Evolutionary conservation across 2,329 filamentous ascomycete species (phyloP).

Genomic region (Penicillium sp.): DNA sequence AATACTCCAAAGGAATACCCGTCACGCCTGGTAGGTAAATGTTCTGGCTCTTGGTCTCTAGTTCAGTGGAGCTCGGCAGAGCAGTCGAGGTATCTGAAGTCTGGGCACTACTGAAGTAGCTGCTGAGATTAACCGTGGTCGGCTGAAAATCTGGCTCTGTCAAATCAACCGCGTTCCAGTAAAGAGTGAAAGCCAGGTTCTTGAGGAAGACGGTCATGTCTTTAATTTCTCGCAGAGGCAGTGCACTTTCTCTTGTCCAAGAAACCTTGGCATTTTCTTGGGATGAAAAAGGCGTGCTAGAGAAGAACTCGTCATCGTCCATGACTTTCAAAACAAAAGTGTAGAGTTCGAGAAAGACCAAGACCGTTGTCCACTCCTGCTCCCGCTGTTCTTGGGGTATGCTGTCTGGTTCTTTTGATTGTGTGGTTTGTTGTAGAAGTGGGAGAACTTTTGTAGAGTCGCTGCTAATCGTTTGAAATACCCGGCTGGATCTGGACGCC

Average conservation of each 20-base stretch:
- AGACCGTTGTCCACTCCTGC: constrained; percentile 79
- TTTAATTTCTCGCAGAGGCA: constrained; percentile 66
- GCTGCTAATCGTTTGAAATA: constrained; percentile 53
- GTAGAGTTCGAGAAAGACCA: constrained; percentile 91
- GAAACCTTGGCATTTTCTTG: constrained; percentile 48
- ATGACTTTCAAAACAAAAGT: constrained; percentile 87
- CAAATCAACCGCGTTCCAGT: constrained; percentile 71
- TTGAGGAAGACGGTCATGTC: constrained; percentile 77
- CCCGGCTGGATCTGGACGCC: constrained; percentile 51
- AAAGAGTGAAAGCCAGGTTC: constrained; percentile 80
- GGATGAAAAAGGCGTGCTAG: constrained; percentile 46
- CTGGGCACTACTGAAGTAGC: constrained; percentile 40
- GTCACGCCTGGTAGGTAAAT: constrained; percentile 56
- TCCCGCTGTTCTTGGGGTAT: constrained; percentile 40
- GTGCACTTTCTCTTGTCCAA: constrained; percentile 57
- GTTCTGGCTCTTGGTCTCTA: constrained; percentile 37
- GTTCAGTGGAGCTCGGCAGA: constrained; percentile 28
- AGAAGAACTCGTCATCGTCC: constrained; percentile 93
- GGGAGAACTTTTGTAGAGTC: constrained; percentile 55
- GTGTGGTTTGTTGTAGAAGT: constrained; percentile 48
- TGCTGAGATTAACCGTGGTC: constrained; percentile 40
- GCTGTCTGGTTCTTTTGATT: constrained; percentile 32
- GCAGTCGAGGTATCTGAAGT: constrained; percentile 5
- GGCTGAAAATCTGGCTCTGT: constrained; percentile 40
- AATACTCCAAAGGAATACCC: constrained; percentile 69